Conservation (phyloP, 768 basidiomycete genomes). For the Boletus rufocinnamomeus region DNA sequence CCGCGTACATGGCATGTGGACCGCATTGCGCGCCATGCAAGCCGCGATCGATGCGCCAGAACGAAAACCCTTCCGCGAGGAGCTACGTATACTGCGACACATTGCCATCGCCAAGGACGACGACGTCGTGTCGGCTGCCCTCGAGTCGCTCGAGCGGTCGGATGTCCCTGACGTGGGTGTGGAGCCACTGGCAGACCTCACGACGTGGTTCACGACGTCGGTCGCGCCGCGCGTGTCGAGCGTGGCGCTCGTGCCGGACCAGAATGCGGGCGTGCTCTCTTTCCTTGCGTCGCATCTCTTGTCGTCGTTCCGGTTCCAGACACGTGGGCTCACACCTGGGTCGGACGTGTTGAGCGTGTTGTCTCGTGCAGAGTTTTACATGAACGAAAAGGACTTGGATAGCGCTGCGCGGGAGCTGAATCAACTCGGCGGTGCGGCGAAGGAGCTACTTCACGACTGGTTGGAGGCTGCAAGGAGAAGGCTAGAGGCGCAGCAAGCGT, state of each 20-base stretch:
- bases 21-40: slow-evolving; percentile 81
- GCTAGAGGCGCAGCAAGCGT: slow-evolving; percentile 88
- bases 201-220: slow-evolving; percentile 85
- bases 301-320: slow-evolving; percentile 75
- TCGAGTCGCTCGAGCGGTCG: slow-evolving; percentile 67
- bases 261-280: slow-evolving; percentile 84
- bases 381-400: slow-evolving; percentile 90
- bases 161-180: slow-evolving; percentile 80
- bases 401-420: slow-evolving; percentile 87
- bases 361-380: slow-evolving; percentile 83
- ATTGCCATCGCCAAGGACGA: slow-evolving; percentile 73
- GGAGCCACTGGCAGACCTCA: slow-evolving; percentile 86
- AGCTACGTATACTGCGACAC: slow-evolving; percentile 81
- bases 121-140: slow-evolving; percentile 59
- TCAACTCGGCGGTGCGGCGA: slow-evolving; percentile 81
- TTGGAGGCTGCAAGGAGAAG: slow-evolving; percentile 83
- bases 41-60: slow-evolving; percentile 63
- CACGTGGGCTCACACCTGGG: slow-evolving; percentile 71
- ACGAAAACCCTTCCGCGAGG: slow-evolving; percentile 85
- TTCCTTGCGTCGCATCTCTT: slow-evolving; percentile 81
- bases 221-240: slow-evolving; percentile 82
- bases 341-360: slow-evolving; percentile 85
- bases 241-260: slow-evolving; percentile 92
- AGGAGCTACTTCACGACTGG: slow-evolving; percentile 81
- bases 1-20: slow-evolving; percentile 89